Evolutionary conservation across 116 monocot genomes (phyloP).

Genomic region (Zostera marina): DNA sequence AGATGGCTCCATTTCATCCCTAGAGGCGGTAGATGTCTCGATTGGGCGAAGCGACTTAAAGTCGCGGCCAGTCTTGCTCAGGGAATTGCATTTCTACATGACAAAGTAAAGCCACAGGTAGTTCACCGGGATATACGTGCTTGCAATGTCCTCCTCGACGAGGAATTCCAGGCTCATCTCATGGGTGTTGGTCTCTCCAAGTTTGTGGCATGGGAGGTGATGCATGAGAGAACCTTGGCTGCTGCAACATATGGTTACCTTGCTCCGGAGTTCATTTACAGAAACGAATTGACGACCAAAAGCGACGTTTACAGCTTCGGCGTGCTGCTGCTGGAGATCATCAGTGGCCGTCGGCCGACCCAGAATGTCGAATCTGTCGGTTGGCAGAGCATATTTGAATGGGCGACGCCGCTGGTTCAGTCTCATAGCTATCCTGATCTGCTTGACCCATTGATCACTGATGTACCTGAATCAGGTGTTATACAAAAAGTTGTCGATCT

Average conservation of each 20-base stretch:
- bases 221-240: slow-evolving; percentile 75
- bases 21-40: slow-evolving; percentile 66
- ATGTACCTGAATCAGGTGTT: slow-evolving; percentile 49
- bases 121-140: slow-evolving; percentile 95
- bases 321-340: slow-evolving; percentile 77
- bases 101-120: slow-evolving; percentile 97
- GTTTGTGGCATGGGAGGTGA: slow-evolving; percentile 88
- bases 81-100: slow-evolving; percentile 92
- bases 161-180: slow-evolving; percentile 71
- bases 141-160: slow-evolving; percentile 84
- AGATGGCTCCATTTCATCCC: slow-evolving; percentile 80
- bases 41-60: slow-evolving; percentile 87
- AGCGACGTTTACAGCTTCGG: slow-evolving; percentile 96
- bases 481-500: slow-evolving; percentile 91
- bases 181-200: slow-evolving; percentile 89
- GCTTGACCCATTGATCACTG: slow-evolving; percentile 60
- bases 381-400: slow-evolving; percentile 90
- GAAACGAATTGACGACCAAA: slow-evolving; percentile 94
- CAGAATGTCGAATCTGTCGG: slow-evolving; percentile 64
- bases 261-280: slow-evolving; percentile 92
- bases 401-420: slow-evolving; percentile 91
- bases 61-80: slow-evolving; percentile 89
- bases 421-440: slow-evolving; percentile 69
- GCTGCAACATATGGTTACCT: slow-evolving; percentile 85
- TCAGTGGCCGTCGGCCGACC: slow-evolving; percentile 68